phyloP scores from a whole-genome alignment of 2,329 filamentous ascomycete species.

The Ophiostoma fasciatum region DNA sequence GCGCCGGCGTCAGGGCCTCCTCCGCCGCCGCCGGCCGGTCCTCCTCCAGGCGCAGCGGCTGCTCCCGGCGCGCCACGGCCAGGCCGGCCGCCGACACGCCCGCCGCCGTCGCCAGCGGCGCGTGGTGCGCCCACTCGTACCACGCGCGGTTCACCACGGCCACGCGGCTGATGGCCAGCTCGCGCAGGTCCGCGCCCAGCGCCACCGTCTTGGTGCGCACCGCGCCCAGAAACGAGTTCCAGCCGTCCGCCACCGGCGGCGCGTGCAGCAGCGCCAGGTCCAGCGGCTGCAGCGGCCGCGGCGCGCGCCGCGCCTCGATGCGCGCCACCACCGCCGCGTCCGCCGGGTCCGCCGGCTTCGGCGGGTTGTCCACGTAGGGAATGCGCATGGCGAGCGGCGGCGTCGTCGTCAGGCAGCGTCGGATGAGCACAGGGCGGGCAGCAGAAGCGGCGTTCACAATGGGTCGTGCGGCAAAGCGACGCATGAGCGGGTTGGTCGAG shows the following conservation, averaged over 20 bases:
- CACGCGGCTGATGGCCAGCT: slow-evolving; percentile 68
- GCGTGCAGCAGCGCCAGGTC: slow-evolving; percentile 64
- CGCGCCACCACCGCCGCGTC: slow-evolving; percentile 45
- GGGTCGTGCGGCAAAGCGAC: too few species aligned
- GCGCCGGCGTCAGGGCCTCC: slow-evolving; percentile 33
- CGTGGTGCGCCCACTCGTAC: slow-evolving; percentile 77
- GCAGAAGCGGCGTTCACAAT: too few species aligned
- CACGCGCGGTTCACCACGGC: slow-evolving; percentile 67
- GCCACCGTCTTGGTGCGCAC: slow-evolving; percentile 42
- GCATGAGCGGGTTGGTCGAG: too few species aligned
- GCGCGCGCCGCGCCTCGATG: slow-evolving; percentile 48
- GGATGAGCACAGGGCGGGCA: too few species aligned
- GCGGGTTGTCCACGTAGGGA: slow-evolving; percentile 45
- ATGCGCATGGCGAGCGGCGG: slow-evolving; percentile 41
- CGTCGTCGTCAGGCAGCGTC: too few species aligned
- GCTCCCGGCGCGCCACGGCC: slow-evolving; percentile 25
- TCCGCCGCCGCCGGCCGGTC: slow-evolving; percentile 16
- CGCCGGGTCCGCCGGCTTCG: slow-evolving; percentile 25
- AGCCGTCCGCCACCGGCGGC: slow-evolving; percentile 59
- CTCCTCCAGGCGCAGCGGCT: slow-evolving; percentile 15
- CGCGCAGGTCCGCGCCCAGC: slow-evolving; percentile 43
- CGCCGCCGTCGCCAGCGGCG: slow-evolving; percentile 46
- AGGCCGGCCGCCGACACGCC: slow-evolving; percentile 40
- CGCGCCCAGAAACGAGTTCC: slow-evolving; percentile 55
- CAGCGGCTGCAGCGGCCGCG: slow-evolving; percentile 58